Conservation (phyloP, 768 basidiomycete genomes). For the Tylopilus plumbeoviolaceoides region DNA sequence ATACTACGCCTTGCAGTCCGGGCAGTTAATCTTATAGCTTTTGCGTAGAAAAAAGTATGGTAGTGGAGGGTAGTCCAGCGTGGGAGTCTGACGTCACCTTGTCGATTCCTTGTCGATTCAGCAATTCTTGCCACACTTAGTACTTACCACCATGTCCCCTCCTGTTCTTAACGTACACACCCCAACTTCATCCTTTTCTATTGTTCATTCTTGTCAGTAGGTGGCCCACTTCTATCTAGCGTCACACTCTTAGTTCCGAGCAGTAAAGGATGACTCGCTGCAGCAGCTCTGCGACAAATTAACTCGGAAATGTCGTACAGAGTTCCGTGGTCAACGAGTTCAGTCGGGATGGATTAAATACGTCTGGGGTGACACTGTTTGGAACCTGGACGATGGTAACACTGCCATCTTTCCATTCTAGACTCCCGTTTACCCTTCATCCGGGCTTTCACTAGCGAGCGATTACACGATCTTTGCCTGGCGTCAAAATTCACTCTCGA, state of each 20-base stretch:
- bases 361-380: conserved; percentile 70
- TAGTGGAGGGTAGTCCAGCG: not conserved
- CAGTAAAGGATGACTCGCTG: conserved; percentile 69
- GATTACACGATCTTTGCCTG: conserved; percentile 87
- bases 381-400: conserved; percentile 88
- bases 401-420: not conserved
- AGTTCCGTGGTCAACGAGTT: conserved; percentile 58
- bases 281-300: conserved; percentile 65
- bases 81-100: conserved; percentile 5
- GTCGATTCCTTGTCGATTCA: not conserved
- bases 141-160: conserved; percentile 32
- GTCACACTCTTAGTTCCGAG: conserved; percentile 7
- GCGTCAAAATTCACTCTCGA: conserved; percentile 49
- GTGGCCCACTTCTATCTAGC: not conserved
- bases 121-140: conserved; percentile 4
- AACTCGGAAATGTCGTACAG: conserved; percentile 57
- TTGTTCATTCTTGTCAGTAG: conserved; percentile 68
- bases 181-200: conserved; percentile 66
- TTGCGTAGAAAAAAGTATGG: not conserved
- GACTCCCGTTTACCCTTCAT: not conserved
- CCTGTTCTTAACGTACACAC: conserved; percentile 72
- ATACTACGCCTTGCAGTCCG: not conserved
- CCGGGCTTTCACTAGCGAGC: conserved; percentile 47
- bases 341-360: conserved; percentile 86
- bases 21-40: not conserved